Evolutionary conservation across 2,329 filamentous ascomycete genomes (phyloP), one percentile per base, ranked within the genome.

Genomic region (Colletotrichum tanaceti): DNA sequence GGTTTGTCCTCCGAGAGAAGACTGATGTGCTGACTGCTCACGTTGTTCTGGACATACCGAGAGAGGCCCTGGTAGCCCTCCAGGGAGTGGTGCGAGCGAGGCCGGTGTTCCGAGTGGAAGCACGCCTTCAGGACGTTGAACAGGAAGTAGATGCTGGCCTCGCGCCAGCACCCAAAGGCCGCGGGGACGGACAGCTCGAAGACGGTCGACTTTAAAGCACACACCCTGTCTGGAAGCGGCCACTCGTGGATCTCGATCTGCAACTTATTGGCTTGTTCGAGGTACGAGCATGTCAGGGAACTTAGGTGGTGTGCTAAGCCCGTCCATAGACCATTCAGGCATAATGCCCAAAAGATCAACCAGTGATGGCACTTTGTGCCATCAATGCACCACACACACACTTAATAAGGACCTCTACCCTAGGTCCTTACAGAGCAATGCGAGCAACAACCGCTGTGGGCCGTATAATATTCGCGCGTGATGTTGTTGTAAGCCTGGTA

Each of bases 211-310:
- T 85, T 83, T 0, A 79, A 79, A 13, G 78, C 35, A 0, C 68
- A 6, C 0, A 50, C 0, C 0, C 78, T 18, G 0, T 49, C 38
- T 0, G 86, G 83, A 0, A 90, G 76, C 0, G 88, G 87, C 86
- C 86, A 89, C 72, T 90, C 88, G 70, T 87, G 79, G 10, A 87
- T 73, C 0, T 49, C 0, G 9, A 91, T 88, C 0, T 32, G 44
- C 0, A 90, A 64, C 0, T 4, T 2, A 0, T 78, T 53, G 0
- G 85, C 85, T n/a, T 74, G 1, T 0, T 6, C 4, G 3, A 71
- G 50, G 0, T 77, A 68, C 0, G 2, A 1, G n/a, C n/a, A n/a
- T n/a, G n/a, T n/a, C n/a, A n/a, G n/a, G n/a, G n/a, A n/a, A n/a
- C n/a, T n/a, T n/a, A n/a, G n/a, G n/a, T n/a, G n/a, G n/a, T n/a